Evolutionary conservation across 805 yeast species (phyloP), one percentile per base, ranked within the genome.

Genomic region (Kodamaea restingae): DNA sequence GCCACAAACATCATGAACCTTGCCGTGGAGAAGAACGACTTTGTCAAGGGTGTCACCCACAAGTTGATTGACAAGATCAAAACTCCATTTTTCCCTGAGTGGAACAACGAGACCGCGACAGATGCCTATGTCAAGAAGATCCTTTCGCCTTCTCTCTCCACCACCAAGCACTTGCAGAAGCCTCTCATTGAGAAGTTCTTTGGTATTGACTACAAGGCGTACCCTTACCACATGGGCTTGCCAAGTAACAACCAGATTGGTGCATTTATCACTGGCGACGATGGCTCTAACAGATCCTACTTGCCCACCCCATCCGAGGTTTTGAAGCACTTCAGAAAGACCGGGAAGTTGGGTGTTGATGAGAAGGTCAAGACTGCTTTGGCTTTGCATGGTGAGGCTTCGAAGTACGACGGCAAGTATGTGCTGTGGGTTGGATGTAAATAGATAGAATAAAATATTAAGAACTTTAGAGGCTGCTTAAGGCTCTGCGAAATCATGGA

Each of bases 211-310:
- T 68, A 55, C 56, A 56, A 55, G 29, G 46, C 57, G 15, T 77
- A 77, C 48, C 88, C 88, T 26, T 76, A 69, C 65, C 65, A 76
- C 52, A 83, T 78, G 73, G 96, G 95, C 21, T 71, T 93, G 48
- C 98, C 98, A 37, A 68, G 77, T 9, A 87, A 84, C 60, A 46
- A 57, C 26, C 84, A 79, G 43, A 71, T 91, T 41, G 75, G 73
- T 51, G 66, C 68, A 36, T 86, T 75, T 59, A 77, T 90, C 40
- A 76, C 78, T 21, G 95, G 95, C 14, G 71, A 73, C 41, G 86
- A 79, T 56, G 79, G 78, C 17, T 63, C 78, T n/a, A 71, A 74
- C 46, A 73, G 85, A 52, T 72, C 81, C 30, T 80, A 73, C 57
- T 79, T 84, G 56, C 83, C 81, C 12, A 80, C 91, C 2, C 80